phyloP scores from a whole-genome alignment of 1,284 basidiomycete genomes.

The Puccinia coronata region DNA sequence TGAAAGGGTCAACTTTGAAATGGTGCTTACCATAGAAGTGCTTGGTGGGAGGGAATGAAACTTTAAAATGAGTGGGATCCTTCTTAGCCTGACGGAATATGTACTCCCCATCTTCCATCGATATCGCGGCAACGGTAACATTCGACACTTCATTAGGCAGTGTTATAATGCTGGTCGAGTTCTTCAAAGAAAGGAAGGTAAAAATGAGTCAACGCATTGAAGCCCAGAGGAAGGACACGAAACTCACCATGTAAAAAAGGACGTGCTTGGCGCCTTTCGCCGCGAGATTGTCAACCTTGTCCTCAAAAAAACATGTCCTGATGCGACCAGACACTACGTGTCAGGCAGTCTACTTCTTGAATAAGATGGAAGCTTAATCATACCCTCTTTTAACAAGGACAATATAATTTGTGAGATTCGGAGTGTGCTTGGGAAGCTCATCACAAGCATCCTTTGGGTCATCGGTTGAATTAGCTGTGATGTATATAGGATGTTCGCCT shows the following conservation, averaged over 20 bases:
- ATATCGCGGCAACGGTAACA: neutral
- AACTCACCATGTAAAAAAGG: constrained; percentile 41
- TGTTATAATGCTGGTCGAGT: neutral
- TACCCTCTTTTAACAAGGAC: constrained; percentile 24
- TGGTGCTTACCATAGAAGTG: constrained; percentile 7
- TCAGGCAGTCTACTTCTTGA: neutral
- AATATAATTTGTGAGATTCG: constrained; percentile 31
- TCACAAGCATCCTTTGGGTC: constrained; percentile 30
- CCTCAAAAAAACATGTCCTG: constrained; percentile 17
- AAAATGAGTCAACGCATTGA: neutral
- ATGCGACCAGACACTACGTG: neutral
- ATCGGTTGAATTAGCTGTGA: constrained; percentile 28
- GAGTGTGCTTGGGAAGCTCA: constrained; percentile 2
- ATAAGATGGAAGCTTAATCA: neutral
- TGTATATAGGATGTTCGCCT: neutral
- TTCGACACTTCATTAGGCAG: neutral
- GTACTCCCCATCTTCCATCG: constrained; percentile 13
- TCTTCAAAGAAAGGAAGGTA: neutral
- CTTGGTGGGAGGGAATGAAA: neutral
- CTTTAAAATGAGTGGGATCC: neutral
- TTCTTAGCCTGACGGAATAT: constrained; percentile 3
- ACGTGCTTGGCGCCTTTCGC: constrained; percentile 42
- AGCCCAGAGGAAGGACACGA: neutral
- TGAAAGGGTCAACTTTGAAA: too few relatives aligned
- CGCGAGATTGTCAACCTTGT: neutral